Base-by-base conservation (phyloP, 768 basidiomycete genomes). In the Hypholoma fasciculare region DNA sequence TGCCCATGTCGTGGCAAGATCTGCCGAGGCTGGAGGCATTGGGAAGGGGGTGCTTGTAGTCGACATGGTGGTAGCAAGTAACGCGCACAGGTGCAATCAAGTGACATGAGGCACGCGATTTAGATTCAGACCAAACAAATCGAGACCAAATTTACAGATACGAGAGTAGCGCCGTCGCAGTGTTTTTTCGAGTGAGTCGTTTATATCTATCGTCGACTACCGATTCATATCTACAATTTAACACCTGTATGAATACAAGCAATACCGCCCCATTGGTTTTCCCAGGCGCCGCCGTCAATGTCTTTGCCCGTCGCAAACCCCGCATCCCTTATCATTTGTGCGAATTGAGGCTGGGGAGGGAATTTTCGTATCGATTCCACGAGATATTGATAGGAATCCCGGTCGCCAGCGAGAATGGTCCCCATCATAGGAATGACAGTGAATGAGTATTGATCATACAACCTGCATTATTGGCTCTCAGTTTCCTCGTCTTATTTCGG, bases 341-440 rank as follows among this genome's bases (percentile, higher is more conserved):
- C 88, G 74, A 98, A 98, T 56, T 91, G 88, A 7, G 83, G 76
- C 71, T 97, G 96, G 11, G 85, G 79, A 26, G 96, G 96, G 78
- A 98, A 98, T 64, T 85, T 86, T 42, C 94, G 89, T 65, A 99
- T 98, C 11, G 95, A 97, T 72, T 99, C 97, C 43, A 98, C 94
- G 44, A 99, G 83, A 71, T 99, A 98, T 71, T 98, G 95, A 72
- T 99, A 99, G 6, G 95, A 96, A 19, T 86, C 89, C 19, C 96
- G 83, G 73, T 99, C 96, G 0, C 92, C 91, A 9, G 95, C 92
- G n/a, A 99, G 77, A 63, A 99, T 92, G 17, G 94, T 96, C n/a
- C 97, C 97, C 47, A 99, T 75, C 17, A 96, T 78, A 2, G 97
- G 97, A 67, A 99, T 97, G 59, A 98, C 82, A 0, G 90, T 86